Base-by-base conservation (phyloP, 1,284 basidiomycete genomes). In the Ustilago trichophora region DNA sequence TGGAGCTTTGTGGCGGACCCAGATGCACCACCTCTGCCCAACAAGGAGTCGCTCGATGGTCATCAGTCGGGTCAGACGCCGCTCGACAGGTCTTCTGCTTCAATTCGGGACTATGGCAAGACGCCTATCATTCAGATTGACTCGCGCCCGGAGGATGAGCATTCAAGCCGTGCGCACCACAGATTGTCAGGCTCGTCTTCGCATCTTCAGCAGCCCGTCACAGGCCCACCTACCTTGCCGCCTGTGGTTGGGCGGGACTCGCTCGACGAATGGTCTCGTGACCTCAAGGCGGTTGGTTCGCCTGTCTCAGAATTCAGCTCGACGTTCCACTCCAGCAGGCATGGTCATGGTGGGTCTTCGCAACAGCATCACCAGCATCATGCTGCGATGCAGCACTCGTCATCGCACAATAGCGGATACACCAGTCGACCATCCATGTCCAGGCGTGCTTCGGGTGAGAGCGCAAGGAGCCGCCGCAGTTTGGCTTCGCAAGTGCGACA, bases 1-100 rank as follows among this genome's bases (percentile, higher is more conserved):
- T 77, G 75, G 75, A 73, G 66, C 53, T 77, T 76, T 40, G 59
- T 66, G 8, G 73, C 75, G 10, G 75, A 76, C 40, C 65, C 58
- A 5, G 63, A 73, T 27, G 71, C 74, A 7, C 72, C 70, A 35
- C 66, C 70, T 13, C 43, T 76, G 27, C 72, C 65, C 4, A 54
- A 54, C 56, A 76, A 76, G 45, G 72, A 69, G 48, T 70, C 59
- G 42, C 25, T 67, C 31, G 66, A 70, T 21, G 38, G 41, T 4
- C 50, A 38, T 19, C 21, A 33, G 32, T 25, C 36, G 19, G 32
- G 42, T 8, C 35, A 59, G 13, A 49, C 45, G 11, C 41, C 48
- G 26, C 42, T 37, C 7, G 51, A 58, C 8, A 31, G 48, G 4
- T 68, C 59, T 2, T 59, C 59, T 1, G 44, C 37, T 6, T 64